Conservation (phyloP, 352 stramenopile species). For the Blastocystis sp. region DNA sequence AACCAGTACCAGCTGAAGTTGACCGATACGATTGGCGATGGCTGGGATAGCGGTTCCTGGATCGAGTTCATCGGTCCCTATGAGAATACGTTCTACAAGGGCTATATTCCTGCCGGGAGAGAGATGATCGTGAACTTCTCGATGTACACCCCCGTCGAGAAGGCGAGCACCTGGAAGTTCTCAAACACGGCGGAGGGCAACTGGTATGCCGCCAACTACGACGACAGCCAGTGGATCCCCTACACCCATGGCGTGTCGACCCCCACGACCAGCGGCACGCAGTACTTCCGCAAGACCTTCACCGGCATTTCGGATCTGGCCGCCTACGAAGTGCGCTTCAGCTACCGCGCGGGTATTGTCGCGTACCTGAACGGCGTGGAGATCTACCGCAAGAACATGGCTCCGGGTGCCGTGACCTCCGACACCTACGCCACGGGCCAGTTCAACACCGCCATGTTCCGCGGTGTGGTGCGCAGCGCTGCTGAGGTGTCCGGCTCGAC, state of each 20-base stretch:
- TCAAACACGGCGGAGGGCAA: not conserved
- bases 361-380: constrained; percentile 59
- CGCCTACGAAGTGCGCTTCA: constrained; percentile 35
- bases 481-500: not conserved
- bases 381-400: constrained; percentile 62
- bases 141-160: constrained; percentile 3
- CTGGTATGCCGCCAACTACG: not conserved
- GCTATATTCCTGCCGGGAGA: not conserved
- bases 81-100: constrained; percentile 18
- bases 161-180: not conserved
- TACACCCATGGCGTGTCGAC: not conserved
- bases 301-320: constrained; percentile 16
- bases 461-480: constrained; percentile 3
- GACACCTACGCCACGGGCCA: not conserved
- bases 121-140: not conserved
- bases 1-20: constrained; percentile 7
- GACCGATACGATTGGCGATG: not conserved
- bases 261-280: not conserved
- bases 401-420: not conserved
- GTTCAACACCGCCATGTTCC: not conserved
- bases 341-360: constrained; percentile 43
- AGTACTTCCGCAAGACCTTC: constrained; percentile 53
- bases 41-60: not conserved
- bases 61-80: not conserved
- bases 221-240: not conserved